phyloP scores from a whole-genome alignment of 768 basidiomycete species.

The Podaxis sp. region DNA sequence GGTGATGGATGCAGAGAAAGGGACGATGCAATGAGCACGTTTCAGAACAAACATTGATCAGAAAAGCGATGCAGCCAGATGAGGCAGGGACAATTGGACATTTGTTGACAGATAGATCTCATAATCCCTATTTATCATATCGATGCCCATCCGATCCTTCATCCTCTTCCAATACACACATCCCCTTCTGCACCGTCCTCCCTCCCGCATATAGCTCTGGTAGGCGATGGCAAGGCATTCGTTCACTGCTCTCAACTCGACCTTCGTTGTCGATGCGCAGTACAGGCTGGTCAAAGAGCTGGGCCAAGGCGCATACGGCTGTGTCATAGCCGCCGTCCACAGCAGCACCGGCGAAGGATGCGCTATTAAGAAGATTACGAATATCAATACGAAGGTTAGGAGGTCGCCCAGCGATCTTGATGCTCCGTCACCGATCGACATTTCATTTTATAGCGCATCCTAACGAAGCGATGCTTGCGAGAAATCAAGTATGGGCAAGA shows the following conservation, averaged over 20 bases:
- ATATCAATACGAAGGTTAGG: conserved; percentile 84
- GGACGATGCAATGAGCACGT: background rate
- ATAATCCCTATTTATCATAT: conserved; percentile 16
- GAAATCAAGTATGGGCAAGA: conserved; percentile 75
- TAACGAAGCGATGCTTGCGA: conserved; percentile 94
- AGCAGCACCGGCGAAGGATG: conserved; percentile 83
- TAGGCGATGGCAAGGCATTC: conserved; percentile 66
- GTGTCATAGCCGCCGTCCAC: conserved; percentile 85
- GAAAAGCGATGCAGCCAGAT: background rate
- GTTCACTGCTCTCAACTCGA: conserved; percentile 83
- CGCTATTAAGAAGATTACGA: conserved; percentile 96
- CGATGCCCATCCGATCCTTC: conserved; percentile 16
- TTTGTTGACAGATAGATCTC: conserved; percentile 14
- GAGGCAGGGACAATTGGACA: background rate
- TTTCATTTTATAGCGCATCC: conserved; percentile 62
- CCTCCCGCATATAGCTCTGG: background rate
- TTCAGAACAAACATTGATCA: background rate
- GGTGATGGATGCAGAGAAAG: background rate
- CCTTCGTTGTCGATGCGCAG: conserved; percentile 83
- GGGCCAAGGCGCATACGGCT: conserved; percentile 94
- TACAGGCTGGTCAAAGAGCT: conserved; percentile 97
- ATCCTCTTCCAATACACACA: conserved; percentile 8
- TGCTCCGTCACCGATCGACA: conserved; percentile 12
- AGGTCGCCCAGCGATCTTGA: background rate
- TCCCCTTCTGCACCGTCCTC: conserved; percentile 1